Evolutionary conservation across 495 filamentous ascomycete species (phyloP), one percentile per base, ranked within the genome.

Genomic region (Thermothielavioides terrestris): DNA sequence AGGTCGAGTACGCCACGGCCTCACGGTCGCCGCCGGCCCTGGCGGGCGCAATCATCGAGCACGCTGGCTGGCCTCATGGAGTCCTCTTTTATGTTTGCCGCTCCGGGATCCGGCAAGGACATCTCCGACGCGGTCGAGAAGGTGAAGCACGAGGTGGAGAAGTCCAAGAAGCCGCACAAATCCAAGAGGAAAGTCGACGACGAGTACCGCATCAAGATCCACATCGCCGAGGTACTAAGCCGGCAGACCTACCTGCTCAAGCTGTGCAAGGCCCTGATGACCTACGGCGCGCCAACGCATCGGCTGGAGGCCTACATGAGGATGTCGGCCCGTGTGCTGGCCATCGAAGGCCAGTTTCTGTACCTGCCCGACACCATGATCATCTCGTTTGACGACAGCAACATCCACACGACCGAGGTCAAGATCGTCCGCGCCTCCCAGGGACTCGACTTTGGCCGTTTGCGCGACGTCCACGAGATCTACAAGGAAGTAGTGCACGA

Each of bases 341-440:
- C 91, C 64, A 89, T 96, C 39, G 86, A 95, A 52, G 86, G 83
- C 35, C 89, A 94, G 52, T 96, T 94, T 58, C 68, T 95, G 35
- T 96, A 95, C 61, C 82, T 95, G 20, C 91, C 91, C 2, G 88
- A 88, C 17, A 94, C 87, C 58, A 97, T 96, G 91, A 86, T 97
- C 52, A 84, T 95, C 50, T 89, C 88, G 4, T 96, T 97, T 60
- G 91, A 94, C 59, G 91, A 97, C 67, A 75, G 78, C 21, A 77
- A 82, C 21, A 94, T 88, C 8, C 90, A 95, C 59, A 95, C 91
- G 8, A 89, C 89, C 6, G 91, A 95, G 63, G 86, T 96, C 44
- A 91, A 92, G 64, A 80, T 97, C 36, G 83, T 97, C 11, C 79
- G 86, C 25, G 74, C 79, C 7, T 67, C 64, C 2, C 86, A 89